Evolutionary conservation across 2,329 filamentous ascomycete genomes (phyloP).

Genomic region (Colletotrichum noveboracense): DNA sequence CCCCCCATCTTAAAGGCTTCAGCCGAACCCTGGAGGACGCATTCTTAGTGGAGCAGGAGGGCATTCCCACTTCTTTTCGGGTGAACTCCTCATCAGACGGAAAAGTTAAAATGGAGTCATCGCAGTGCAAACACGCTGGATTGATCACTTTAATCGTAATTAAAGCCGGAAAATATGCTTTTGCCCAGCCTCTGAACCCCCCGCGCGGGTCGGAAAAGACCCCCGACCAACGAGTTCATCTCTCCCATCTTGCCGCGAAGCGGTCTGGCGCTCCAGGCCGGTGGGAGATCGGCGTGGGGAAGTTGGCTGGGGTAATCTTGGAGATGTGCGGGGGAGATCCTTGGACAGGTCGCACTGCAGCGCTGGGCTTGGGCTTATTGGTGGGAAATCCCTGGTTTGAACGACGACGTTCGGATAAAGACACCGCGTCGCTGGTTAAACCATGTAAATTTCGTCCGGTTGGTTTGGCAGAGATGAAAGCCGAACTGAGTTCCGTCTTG

Average conservation of each 20-base stretch:
- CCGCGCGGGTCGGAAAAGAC: conserved; percentile 3
- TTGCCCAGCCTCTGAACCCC: neutral
- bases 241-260: neutral
- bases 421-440: neutral
- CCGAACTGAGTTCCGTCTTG: neutral
- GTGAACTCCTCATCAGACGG: conserved; percentile 4
- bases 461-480: neutral
- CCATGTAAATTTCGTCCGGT: neutral
- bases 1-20: conserved; percentile 5
- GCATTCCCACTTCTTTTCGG: conserved; percentile 18
- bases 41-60: conserved; percentile 1
- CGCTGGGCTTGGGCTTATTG: conserved; percentile 5
- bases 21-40: neutral
- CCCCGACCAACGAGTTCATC: neutral
- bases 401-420: conserved; percentile 9
- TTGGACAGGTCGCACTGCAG: conserved; percentile 2
- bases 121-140: neutral
- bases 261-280: neutral
- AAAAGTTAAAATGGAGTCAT: conserved; percentile 8
- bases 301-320: neutral
- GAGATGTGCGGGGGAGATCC: conserved; percentile 14
- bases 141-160: neutral
- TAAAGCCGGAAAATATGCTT: neutral
- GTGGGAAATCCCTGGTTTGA: conserved; percentile 4
- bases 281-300: conserved; percentile 13